phyloP scores from a whole-genome alignment of 2,329 filamentous ascomycete species.

The Neonectria magnoliae region DNA sequence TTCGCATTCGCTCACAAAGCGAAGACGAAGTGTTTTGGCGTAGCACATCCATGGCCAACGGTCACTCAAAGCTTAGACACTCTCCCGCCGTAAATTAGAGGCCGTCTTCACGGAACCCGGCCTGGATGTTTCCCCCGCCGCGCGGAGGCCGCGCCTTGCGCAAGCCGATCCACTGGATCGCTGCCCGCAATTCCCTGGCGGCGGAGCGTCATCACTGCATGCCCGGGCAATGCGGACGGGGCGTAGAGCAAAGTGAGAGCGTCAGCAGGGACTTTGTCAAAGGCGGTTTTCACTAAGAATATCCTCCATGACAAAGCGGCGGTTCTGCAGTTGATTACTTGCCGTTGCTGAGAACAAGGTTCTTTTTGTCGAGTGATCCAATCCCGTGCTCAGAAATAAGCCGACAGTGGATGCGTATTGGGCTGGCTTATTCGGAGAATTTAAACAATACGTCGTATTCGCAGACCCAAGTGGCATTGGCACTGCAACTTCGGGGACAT shows the following conservation, averaged over 20 bases:
- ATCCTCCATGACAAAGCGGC: constrained; percentile 4
- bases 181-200: constrained; percentile 25
- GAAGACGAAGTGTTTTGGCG: not conserved
- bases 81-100: not conserved
- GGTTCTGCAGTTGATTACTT: not conserved
- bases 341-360: not conserved
- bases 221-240: not conserved
- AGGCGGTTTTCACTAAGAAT: constrained; percentile 8
- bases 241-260: not conserved
- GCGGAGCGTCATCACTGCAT: not conserved
- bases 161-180: constrained; percentile 38
- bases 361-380: not conserved
- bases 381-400: not conserved
- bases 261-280: not conserved
- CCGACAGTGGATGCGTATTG: not conserved
- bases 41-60: not conserved
- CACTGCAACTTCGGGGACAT: not conserved
- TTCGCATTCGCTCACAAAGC: not conserved
- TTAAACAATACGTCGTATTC: not conserved
- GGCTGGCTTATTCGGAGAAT: not conserved
- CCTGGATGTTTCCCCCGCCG: constrained; percentile 24
- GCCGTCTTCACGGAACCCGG: not conserved
- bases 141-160: constrained; percentile 21
- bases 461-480: not conserved
- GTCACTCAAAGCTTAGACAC: not conserved